Evolutionary conservation across 2,329 filamentous ascomycete genomes (phyloP), one percentile per base, ranked within the genome.

Genomic region (Aspergillus viridinutans): DNA sequence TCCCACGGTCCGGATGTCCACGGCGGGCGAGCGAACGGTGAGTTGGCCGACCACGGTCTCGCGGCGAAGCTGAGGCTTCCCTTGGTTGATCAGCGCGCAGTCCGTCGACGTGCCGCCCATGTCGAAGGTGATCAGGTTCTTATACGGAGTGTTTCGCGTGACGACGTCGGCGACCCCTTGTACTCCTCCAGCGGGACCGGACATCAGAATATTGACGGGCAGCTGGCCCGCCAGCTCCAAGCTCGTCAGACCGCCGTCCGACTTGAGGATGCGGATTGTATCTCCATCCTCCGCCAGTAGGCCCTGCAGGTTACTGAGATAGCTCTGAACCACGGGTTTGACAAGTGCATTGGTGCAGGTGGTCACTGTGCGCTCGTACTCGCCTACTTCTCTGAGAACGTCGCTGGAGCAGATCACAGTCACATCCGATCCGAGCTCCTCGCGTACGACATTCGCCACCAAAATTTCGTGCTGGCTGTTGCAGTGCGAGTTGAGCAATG

Each of bases 91-190:
- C 4, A 81, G 62, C 1, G 78, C 78, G 57, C 77, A 78, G 54
- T 81, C 79, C 0, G 78, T 80, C 4, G 76, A 79, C 0, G 78
- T 81, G 1, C 78, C 79, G n/a, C 79, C 78, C 77, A 81, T 80
- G 53, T 81, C 79, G 12, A 81, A 69, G 0, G 78, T 80, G 52
- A 81, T 79, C 26, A 80, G 66, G 45, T 80, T 79, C 60, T 78
- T 79, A 64, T 76, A 80, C 0, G 74, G 72, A 0, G 78, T 80
- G 53, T 75, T 74, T 45, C 72, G 75, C 8, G 78, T 71, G 1
- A 81, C 73, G 9, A 77, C 69, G 60, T 80, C 77, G 9, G 76
- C 76, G 7, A 80, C 78, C 17, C 77, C 78, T 49, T 76, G 76
- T 9, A 78, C 78, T n/a, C 78, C 78, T 42, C 78, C 78, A n/a